Percentiles rank a stretch among this genome's conserved stretches.
Conservation (phyloP, 768 basidiomycete species). For the Pholiota microspora region DNA sequence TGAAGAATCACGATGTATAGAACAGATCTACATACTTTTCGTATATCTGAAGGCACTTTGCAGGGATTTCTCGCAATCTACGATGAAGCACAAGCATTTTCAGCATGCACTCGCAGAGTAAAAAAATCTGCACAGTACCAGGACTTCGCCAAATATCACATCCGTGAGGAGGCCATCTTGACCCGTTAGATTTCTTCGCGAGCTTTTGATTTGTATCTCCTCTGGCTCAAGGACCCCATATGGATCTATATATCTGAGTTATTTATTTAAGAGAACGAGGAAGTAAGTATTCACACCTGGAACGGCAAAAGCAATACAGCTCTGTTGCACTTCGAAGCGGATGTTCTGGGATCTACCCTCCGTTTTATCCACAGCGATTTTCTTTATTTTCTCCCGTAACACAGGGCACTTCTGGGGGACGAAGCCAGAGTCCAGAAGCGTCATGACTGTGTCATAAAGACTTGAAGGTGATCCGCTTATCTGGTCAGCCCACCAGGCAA, state of each 20-base stretch:
- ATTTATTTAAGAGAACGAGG: neutral
- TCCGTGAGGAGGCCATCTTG: slow-evolving; percentile 44
- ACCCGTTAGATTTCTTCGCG: slow-evolving; percentile 37
- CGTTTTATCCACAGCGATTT: slow-evolving; percentile 42
- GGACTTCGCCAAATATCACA: slow-evolving; percentile 53
- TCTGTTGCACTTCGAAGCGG: slow-evolving; percentile 49
- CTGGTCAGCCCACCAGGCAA: slow-evolving; percentile 69
- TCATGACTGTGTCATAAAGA: slow-evolving; percentile 60
- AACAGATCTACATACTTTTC: slow-evolving; percentile 42
- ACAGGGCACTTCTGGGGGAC: slow-evolving; percentile 44
- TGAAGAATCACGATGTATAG: neutral
- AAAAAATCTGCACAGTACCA: slow-evolving; percentile 25
- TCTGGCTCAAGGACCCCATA: slow-evolving; percentile 45
- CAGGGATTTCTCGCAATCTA: slow-evolving; percentile 60
- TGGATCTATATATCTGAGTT: slow-evolving; percentile 43
- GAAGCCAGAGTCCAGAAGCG: slow-evolving; percentile 60
- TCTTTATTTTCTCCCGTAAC: slow-evolving; percentile 50
- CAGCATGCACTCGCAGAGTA: no score
- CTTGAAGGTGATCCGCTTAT: slow-evolving; percentile 59
- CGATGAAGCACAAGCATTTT: no score
- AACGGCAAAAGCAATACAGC: slow-evolving; percentile 57
- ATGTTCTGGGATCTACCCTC: slow-evolving; percentile 37
- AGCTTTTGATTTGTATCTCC: slow-evolving; percentile 58
- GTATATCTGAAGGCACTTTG: slow-evolving; percentile 63
- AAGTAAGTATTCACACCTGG: slow-evolving; percentile 39